These are phyloP conservation scores for Lathyrus tuberosus DNA, from an alignment of 306 rosid genomes.

Conservation along the genomic window DNA sequence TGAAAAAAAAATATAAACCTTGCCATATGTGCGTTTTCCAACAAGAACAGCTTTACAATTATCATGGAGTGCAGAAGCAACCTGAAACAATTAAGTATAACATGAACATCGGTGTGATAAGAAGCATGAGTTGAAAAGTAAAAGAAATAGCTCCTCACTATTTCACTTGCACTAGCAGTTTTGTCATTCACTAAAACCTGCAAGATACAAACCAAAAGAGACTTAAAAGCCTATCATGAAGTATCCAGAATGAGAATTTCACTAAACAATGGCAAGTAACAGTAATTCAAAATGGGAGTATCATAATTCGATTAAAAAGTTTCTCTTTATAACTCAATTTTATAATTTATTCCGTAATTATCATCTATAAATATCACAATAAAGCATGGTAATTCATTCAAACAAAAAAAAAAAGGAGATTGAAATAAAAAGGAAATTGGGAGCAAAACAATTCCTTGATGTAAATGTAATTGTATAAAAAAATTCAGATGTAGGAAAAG, in stretches of 20 bases:
- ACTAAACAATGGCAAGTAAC: constrained; percentile 2
- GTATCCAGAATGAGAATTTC: constrained; percentile 25
- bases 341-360: neutral
- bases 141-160: constrained; percentile 66
- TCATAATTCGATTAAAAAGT: neutral
- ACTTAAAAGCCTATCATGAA: constrained; percentile 40
- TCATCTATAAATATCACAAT: constrained; percentile 5
- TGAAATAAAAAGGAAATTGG: constrained; percentile 13
- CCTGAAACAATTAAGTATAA: constrained; percentile 60
- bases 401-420: constrained; percentile 15
- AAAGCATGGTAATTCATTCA: neutral
- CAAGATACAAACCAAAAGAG: constrained; percentile 38
- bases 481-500: constrained; percentile 23
- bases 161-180: constrained; percentile 99
- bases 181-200: constrained; percentile 92
- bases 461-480: constrained; percentile 30
- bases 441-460: constrained; percentile 38
- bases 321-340: constrained; percentile 15
- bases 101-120: constrained; percentile 8
- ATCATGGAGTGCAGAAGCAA: constrained; percentile 97
- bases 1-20: constrained; percentile 55
- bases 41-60: constrained; percentile 96
- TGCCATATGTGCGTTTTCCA: constrained; percentile 91
- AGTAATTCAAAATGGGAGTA: constrained; percentile 18
- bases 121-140: constrained; percentile 33